These are phyloP conservation scores for Nigrospora oryzae DNA, from an alignment of 2,329 filamentous ascomycete genomes.

Conservation along the genomic window DNA sequence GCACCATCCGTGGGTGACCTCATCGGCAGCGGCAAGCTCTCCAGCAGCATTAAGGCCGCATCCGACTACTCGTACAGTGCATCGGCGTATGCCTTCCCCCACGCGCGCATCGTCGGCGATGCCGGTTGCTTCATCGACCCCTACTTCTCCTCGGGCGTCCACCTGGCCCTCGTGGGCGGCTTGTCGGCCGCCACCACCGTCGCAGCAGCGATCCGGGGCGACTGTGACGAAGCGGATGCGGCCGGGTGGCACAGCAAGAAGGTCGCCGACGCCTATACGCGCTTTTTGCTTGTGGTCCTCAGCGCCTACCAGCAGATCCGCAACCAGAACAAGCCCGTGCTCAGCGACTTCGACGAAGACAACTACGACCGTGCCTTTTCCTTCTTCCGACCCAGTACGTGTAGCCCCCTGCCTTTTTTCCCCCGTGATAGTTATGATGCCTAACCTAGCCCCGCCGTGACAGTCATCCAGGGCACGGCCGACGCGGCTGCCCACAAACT, in stretches of 20 bases:
- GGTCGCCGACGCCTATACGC: constrained; percentile 33
- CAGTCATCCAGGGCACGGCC: constrained; percentile 28
- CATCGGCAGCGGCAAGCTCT: constrained; percentile 19
- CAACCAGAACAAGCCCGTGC: constrained; percentile 24
- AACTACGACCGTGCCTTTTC: constrained; percentile 33
- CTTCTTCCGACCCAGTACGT: constrained; percentile 28
- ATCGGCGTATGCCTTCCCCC: constrained; percentile 27
- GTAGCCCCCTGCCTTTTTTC: not conserved
- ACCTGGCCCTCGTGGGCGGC: constrained; percentile 31
- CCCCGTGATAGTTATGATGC: no score
- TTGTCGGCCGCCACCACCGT: constrained; percentile 38
- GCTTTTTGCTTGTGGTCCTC: constrained; percentile 31
- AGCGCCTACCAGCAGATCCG: constrained; percentile 31
- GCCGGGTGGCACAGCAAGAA: constrained; percentile 33
- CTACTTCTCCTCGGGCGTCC: constrained; percentile 37
- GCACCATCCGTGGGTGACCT: constrained; percentile 5
- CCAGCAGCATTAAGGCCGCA: constrained; percentile 26
- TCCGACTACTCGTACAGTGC: constrained; percentile 38
- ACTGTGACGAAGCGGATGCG: constrained; percentile 26
- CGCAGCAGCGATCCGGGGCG: constrained; percentile 24
- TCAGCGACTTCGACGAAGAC: constrained; percentile 31
- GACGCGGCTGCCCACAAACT: constrained; percentile 17
- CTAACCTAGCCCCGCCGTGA: not conserved
- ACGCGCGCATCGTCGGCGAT: constrained; percentile 33
- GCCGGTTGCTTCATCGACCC: constrained; percentile 41